phyloP scores from a whole-genome alignment of 768 basidiomycete species.

The Rhodotorula graminis region DNA sequence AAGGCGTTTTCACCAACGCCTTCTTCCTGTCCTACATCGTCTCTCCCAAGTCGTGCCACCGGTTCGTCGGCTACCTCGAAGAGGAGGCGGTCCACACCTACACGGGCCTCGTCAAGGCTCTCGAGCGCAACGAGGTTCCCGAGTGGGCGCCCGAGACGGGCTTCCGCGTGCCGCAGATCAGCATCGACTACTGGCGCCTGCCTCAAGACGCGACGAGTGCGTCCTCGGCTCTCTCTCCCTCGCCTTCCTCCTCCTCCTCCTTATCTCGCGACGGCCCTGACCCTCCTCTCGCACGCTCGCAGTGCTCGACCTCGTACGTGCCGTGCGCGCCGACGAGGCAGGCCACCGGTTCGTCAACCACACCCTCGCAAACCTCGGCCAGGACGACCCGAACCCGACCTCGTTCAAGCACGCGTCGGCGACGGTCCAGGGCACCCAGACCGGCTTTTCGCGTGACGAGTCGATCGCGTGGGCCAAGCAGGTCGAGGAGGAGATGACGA shows the following conservation, averaged over 20 bases:
- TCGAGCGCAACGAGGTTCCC: constrained; percentile 74
- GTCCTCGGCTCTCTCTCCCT: neutral
- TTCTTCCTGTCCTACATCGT: constrained; percentile 69
- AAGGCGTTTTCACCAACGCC: constrained; percentile 57
- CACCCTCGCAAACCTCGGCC: constrained; percentile 78
- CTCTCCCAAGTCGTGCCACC: constrained; percentile 34
- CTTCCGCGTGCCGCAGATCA: constrained; percentile 66
- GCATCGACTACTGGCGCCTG: constrained; percentile 93
- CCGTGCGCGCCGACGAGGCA: constrained; percentile 47
- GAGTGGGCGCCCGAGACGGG: constrained; percentile 55
- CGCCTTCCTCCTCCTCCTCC: neutral
- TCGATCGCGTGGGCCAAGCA: constrained; percentile 28
- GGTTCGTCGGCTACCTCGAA: constrained; percentile 42
- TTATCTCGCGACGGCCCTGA: neutral
- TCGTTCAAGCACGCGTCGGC: constrained; percentile 81
- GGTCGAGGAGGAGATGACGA: constrained; percentile 35
- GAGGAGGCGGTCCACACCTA: constrained; percentile 16
- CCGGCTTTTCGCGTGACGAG: constrained; percentile 51
- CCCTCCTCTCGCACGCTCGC: neutral
- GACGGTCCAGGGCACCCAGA: constrained; percentile 67
- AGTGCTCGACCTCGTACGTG: constrained; percentile 59
- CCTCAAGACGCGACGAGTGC: constrained; percentile 57
- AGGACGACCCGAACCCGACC: constrained; percentile 60
- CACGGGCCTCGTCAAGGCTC: constrained; percentile 74
- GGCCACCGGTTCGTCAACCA: constrained; percentile 96